Evolutionary conservation across 441 rosid genomes (phyloP), one percentile per base, ranked within the genome.

Genomic region (Rhodomyrtus psidioides): DNA sequence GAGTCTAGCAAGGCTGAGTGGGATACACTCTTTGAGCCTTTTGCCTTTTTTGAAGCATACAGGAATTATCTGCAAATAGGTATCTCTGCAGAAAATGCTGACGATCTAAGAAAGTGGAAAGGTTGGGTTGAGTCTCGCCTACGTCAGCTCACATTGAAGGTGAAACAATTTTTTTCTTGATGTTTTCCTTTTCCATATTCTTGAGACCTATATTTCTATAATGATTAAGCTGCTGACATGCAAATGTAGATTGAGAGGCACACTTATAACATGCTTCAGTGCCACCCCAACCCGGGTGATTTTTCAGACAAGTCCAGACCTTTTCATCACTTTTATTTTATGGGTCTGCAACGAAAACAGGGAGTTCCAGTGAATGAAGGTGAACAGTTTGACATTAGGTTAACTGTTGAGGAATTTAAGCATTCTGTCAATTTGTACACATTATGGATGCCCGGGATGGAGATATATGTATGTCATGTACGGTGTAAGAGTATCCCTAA

Each of bases 101-200:
- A 96, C 89, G 98, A 96, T 89, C 90, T 96, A 86, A 93, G 98
- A 86, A 92, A 94, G 57, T 97, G 99, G 99, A 95, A 97, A 94
- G 99, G 99, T 17, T 97, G 99, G 99, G 99, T 97, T 85, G 96
- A 94, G 92, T 97, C 99, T 84, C 99, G 99, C 74, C 96, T 97
- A 54, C 96, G 99, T 82, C 98, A 93, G 86, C 99, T 97, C 81
- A 97, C 96, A 55, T 89, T 95, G 92, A 96, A 93, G 99, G 99
- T 96, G 84, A 42, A 86, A 70, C 9, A 14, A 14, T 28, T n/a
- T n/a, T 46, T 54, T n/a, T 19, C 53, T 7, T 21, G 39, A 15
- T 49, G 34, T 49, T 53, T 51, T 26, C 5, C 57, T 81, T 21
- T 23, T 39, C 10, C 49, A 24, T 53, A n/a, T 57, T 16, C 14